Conservation (phyloP, 23 red algal species). For the Gracilaria gracilis region DNA sequence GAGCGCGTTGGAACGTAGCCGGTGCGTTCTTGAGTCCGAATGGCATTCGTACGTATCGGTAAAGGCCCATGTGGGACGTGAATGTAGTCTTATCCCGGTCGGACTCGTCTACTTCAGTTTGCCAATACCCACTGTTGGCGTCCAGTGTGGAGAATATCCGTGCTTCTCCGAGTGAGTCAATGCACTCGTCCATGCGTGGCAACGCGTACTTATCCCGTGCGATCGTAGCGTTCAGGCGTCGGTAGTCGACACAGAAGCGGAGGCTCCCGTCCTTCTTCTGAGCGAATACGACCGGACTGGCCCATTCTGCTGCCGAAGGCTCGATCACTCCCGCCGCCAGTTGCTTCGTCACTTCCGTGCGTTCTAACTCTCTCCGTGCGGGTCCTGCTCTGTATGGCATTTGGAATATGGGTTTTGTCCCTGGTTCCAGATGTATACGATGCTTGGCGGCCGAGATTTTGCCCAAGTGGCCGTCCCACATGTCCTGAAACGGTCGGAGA, state of each 20-base stretch:
- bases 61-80: slow-evolving; percentile 41
- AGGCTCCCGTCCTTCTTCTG: slow-evolving; percentile 7
- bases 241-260: slow-evolving; percentile 48
- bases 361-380: neutral
- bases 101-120: slow-evolving; percentile 29
- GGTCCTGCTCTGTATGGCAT: neutral
- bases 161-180: slow-evolving; percentile 63
- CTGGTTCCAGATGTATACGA: slow-evolving; percentile 37
- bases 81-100: slow-evolving; percentile 50
- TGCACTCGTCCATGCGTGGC: slow-evolving; percentile 57
- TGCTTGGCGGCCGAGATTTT: neutral
- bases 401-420: neutral
- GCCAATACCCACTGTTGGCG: slow-evolving; percentile 47
- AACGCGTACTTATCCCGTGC: slow-evolving; percentile 28
- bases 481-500: too few relatives aligned
- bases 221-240: slow-evolving; percentile 14
- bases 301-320: slow-evolving; percentile 15
- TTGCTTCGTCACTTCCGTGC: neutral
- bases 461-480: neutral
- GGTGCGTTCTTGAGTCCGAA: slow-evolving; percentile 59
- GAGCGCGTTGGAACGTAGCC: slow-evolving; percentile 50
- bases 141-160: slow-evolving; percentile 51
- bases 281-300: slow-evolving; percentile 15
- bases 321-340: neutral
- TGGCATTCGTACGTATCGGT: slow-evolving; percentile 38